Conservation (phyloP, 2,329 filamentous ascomycete species). For the Diaporthe nobilis region DNA sequence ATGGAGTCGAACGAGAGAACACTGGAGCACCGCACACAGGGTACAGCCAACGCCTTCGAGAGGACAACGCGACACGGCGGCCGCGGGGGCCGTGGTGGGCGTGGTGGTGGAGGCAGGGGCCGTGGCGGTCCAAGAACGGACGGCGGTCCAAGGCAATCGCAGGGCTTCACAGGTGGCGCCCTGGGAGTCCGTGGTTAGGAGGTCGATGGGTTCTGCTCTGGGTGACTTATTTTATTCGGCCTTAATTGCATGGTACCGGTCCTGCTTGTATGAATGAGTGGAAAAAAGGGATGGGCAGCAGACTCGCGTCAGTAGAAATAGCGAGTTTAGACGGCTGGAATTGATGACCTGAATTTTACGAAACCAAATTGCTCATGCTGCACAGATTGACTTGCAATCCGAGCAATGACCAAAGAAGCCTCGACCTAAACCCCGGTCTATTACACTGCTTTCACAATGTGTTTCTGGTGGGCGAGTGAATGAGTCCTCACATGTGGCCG, state of each 20-base stretch:
- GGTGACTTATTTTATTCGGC: slow-evolving; percentile 36
- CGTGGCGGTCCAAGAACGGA: slow-evolving; percentile 72
- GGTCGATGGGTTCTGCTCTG: slow-evolving; percentile 34
- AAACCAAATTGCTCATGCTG: not conserved
- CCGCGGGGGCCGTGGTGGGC: slow-evolving; percentile 75
- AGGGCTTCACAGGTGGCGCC: slow-evolving; percentile 86
- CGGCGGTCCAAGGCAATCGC: slow-evolving; percentile 76
- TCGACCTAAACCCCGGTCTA: not conserved
- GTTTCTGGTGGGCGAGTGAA: not conserved
- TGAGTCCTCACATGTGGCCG: not conserved
- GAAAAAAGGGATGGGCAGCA: slow-evolving; percentile 41
- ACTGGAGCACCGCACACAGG: slow-evolving; percentile 95
- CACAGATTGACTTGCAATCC: not conserved
- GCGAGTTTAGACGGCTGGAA: slow-evolving; percentile 41
- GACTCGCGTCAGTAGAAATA: slow-evolving; percentile 40
- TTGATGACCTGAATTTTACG: slow-evolving; percentile 38
- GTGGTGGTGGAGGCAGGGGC: slow-evolving; percentile 73
- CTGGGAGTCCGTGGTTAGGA: slow-evolving; percentile 76
- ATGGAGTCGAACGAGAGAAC: slow-evolving; percentile 99
- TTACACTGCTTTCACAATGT: not conserved
- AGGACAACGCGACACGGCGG: slow-evolving; percentile 77
- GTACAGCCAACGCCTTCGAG: slow-evolving; percentile 95
- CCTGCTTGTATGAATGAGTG: slow-evolving; percentile 37
- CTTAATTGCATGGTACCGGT: slow-evolving; percentile 43
- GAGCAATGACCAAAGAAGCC: not conserved